Evolutionary conservation across 352 stramenopile genomes (phyloP).

Genomic region (Phytophthora foliorum): DNA sequence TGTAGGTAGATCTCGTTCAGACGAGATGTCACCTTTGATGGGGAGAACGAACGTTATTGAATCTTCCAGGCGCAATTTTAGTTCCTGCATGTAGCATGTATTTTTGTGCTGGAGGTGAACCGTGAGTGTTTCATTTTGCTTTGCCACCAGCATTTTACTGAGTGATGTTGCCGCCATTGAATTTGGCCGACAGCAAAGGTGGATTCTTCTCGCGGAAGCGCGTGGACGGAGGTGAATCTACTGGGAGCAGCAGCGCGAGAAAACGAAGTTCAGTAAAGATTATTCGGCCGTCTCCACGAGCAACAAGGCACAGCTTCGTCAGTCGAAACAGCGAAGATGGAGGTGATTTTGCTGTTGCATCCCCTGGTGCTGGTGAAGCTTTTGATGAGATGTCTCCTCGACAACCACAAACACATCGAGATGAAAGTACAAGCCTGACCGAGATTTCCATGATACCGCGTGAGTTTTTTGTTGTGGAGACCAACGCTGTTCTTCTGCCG

Average conservation of each 20-base stretch:
- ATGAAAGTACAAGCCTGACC: conserved; percentile 18
- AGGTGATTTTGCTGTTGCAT: not conserved
- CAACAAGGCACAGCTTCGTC: conserved; percentile 12
- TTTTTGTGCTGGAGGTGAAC: conserved; percentile 19
- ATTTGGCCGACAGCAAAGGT: conserved; percentile 43
- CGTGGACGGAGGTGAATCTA: conserved; percentile 26
- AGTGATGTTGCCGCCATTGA: conserved; percentile 57
- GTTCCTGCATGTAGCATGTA: conserved; percentile 17
- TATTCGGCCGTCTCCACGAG: conserved; percentile 26
- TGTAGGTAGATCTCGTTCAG: conserved; percentile 19
- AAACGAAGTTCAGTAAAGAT: conserved; percentile 32
- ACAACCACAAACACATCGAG: not conserved
- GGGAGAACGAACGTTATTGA: conserved; percentile 30
- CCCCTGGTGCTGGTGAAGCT: not conserved
- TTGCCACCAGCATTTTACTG: not conserved
- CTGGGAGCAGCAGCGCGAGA: conserved; percentile 17
- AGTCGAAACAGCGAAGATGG: conserved; percentile 9
- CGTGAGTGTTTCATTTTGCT: not conserved
- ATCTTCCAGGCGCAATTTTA: conserved; percentile 30
- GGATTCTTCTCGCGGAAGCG: conserved; percentile 49
- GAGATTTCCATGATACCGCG: conserved; percentile 67
- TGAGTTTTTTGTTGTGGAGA: conserved; percentile 86
- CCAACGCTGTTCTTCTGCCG: conserved; percentile 61
- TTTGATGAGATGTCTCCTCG: not conserved
- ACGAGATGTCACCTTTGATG: conserved; percentile 2